phyloP scores from a whole-genome alignment of 192 early-diverging fungal genomes.

The Allomyces arbusculus region DNA sequence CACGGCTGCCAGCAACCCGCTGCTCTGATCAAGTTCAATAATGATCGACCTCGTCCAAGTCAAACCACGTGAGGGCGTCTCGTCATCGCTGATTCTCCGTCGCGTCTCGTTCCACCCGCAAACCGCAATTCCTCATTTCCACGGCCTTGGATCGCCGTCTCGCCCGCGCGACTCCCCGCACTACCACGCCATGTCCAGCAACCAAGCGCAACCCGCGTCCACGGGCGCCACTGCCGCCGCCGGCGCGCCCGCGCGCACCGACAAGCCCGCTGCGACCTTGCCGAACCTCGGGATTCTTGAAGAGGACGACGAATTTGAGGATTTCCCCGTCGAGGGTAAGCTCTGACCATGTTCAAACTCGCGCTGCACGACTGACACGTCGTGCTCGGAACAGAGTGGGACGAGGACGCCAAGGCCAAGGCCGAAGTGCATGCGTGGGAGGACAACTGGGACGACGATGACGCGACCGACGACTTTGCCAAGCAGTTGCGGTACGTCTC shows the following conservation, averaged over 20 bases:
- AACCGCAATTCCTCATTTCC: no score
- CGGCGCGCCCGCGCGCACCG: neutral
- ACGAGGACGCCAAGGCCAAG: slow-evolving; percentile 51
- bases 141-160: no score
- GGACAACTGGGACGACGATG: slow-evolving; percentile 83
- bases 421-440: slow-evolving; percentile 53
- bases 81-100: no score
- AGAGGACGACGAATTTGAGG: slow-evolving; percentile 90
- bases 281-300: slow-evolving; percentile 49
- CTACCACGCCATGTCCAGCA: no score
- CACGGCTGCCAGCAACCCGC: no score
- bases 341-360: neutral
- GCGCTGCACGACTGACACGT: neutral
- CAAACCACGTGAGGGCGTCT: no score
- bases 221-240: neutral
- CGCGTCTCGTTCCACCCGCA: no score
- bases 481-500: slow-evolving; percentile 37
- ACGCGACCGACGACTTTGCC: slow-evolving; percentile 80
- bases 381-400: slow-evolving; percentile 40
- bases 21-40: no score
- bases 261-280: slow-evolving; percentile 4
- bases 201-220: neutral
- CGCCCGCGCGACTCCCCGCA: no score
- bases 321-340: slow-evolving; percentile 66
- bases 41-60: no score